Evolutionary conservation across 2,329 filamentous ascomycete species (phyloP), one percentile per base, ranked within the genome.

Genomic region (Alternaria sp.): DNA sequence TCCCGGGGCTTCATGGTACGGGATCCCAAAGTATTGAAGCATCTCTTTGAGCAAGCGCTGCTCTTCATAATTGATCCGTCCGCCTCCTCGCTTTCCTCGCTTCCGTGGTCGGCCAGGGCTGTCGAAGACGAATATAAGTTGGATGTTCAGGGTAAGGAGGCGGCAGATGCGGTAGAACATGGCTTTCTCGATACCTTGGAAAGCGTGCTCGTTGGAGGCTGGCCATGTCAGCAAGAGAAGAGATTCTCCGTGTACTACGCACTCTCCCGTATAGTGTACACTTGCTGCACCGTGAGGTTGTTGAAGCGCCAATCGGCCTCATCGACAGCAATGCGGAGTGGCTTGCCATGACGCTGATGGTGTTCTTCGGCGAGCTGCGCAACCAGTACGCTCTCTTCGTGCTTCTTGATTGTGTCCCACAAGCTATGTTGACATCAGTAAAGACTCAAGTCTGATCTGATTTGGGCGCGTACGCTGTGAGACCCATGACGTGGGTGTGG

Each of bases 61-160:
- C 51, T 69, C 56, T 11, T 79, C 61, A 42, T 71, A 72, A 23
- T 80, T 70, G 17, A 80, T 62, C n/a, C 62, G 70, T 2, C 68
- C 63, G 11, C 71, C 72, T 0, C 69, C 66, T 33, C 64, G 49
- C 39, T 75, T 62, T 9, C 71, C 69, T 13, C 74, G 63, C 62
- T 81, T 78, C 68, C 72, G 67, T 1, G 77, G 75, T 56, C 73
- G 80, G 14, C 80, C 78, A 9, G 81, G 75, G 0, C 84, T 84
- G 56, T 86, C 85, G 60, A 84, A 85, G 3, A 87, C 80, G 55
- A 86, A 85, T 6, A 86, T 63, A 1, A 83, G 76, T 39, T 84
- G 79, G 5, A 87, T 81, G 14, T 84, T 80, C 5, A 83, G 75
- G 21, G 78, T 78, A 26, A 84, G 74, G 1, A 85, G 77, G 4